Evolutionary conservation across 1,284 basidiomycete genomes (phyloP).

Genomic region (Moesziomyces globuligerus): DNA sequence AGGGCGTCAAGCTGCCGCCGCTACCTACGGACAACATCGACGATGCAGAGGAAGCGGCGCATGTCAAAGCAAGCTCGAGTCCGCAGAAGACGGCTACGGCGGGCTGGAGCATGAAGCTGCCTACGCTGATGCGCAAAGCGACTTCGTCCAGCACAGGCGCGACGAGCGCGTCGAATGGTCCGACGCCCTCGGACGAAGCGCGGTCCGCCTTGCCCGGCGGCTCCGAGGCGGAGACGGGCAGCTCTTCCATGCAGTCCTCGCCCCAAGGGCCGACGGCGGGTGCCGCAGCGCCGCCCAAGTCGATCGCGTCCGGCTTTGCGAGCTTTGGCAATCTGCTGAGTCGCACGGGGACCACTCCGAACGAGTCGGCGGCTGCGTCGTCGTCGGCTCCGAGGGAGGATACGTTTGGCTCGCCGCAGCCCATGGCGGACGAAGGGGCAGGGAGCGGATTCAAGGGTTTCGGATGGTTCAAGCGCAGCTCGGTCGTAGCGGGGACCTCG

Average conservation of each 20-base stretch:
- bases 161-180: constrained; percentile 14
- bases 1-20: constrained; percentile 58
- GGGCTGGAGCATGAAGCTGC: constrained; percentile 48
- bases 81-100: constrained; percentile 11
- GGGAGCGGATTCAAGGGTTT: constrained; percentile 40
- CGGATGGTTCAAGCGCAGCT: constrained; percentile 47
- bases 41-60: constrained; percentile 46
- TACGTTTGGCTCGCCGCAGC: constrained; percentile 4
- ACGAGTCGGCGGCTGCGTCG: background rate
- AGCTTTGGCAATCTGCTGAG: constrained; percentile 35
- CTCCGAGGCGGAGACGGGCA: background rate
- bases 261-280: constrained; percentile 1
- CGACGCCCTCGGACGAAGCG: constrained; percentile 33
- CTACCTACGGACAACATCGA: constrained; percentile 55
- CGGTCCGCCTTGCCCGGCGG: background rate
- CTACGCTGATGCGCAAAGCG: constrained; percentile 46
- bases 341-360: constrained; percentile 10
- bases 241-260: constrained; percentile 1
- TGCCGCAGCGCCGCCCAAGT: constrained; percentile 9
- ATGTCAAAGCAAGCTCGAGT: constrained; percentile 8
- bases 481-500: constrained; percentile 9
- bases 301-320: constrained; percentile 34
- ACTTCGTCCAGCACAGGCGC: constrained; percentile 29
- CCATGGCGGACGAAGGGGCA: constrained; percentile 7
- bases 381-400: background rate